Evolutionary conservation across 139 green algal genomes (phyloP), one percentile per base, ranked within the genome.

Genomic region (Yamagishiella unicocca): DNA sequence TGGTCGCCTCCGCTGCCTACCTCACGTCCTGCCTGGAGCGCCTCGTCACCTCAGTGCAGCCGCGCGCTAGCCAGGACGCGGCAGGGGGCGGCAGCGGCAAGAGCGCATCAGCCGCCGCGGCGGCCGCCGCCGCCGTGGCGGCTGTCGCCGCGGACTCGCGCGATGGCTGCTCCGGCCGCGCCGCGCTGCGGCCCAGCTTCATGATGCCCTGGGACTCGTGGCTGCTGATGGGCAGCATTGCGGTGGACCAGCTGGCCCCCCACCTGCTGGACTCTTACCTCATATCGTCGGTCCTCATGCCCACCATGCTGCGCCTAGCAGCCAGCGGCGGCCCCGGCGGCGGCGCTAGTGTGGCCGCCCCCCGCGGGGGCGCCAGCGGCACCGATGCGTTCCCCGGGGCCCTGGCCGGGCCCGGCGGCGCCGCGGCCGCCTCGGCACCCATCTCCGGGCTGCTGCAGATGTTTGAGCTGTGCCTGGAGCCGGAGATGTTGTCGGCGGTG

Each of bases 21-120:
- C 90, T 97, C 21, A 27, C 90, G 17, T 55, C 45, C 68, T 96
- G 94, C 93, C 42, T 97, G 54, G 58, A 79, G 27, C 82, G 96
- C 31, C 82, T 98, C 38, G 82, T 79, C 7, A 85, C 79, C 2
- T 2, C 25, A n/a, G 79, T 85, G 31, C 79, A 62, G 14, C 79
- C 79, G n/a, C 58, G 19, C 6, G 19, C 19, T 17, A 50, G 12
- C 10, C 35, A 35, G 67, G 38, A 66, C 12, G 31, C 31, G 33
- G 76, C 7, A 6, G 54, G 24, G 35, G 76, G 22, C 0, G 35
- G 33, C 24, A 4, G 35, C 37, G 14, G 54, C 54, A n/a, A 14
- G 1, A 25, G 27, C 40, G 1, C 29, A 3, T 55, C 19, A 7
- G 53, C 42, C 1, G 71, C 84, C 3, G 54, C 42, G 24, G 43